phyloP scores from a whole-genome alignment of 305 asterid genomes.

The Rubia tinctorum region DNA sequence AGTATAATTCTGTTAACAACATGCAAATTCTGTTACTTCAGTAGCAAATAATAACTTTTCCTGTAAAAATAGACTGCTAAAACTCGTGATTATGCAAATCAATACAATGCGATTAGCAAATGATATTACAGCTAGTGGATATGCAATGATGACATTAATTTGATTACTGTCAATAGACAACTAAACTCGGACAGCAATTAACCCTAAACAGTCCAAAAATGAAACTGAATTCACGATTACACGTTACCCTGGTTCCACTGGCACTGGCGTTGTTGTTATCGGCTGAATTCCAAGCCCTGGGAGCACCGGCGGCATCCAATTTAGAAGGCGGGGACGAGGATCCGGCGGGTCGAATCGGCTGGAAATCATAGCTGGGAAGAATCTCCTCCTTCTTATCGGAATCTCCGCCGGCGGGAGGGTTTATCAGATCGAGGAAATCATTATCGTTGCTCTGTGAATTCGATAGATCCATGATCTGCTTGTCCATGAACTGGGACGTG shows the following conservation, averaged over 20 bases:
- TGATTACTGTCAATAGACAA: neutral
- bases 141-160: neutral
- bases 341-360: constrained; percentile 41
- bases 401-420: constrained; percentile 31
- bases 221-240: neutral
- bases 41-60: neutral
- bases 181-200: neutral
- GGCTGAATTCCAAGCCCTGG: constrained; percentile 68
- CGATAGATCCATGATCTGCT: constrained; percentile 97
- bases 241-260: constrained; percentile 54
- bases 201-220: neutral
- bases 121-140: neutral
- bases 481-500: constrained; percentile 82
- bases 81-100: neutral
- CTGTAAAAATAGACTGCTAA: neutral
- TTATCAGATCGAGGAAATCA: constrained; percentile 72
- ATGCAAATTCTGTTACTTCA: neutral
- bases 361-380: constrained; percentile 40
- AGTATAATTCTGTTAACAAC: constrained; percentile 35
- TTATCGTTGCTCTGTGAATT: constrained; percentile 44
- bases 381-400: constrained; percentile 35
- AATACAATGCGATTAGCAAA: neutral
- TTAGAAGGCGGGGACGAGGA: constrained; percentile 37
- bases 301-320: constrained; percentile 40
- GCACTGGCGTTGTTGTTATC: constrained; percentile 50